Evolutionary conservation across 495 filamentous ascomycete genomes (phyloP).

Genomic region (Glutinoglossum americanum): DNA sequence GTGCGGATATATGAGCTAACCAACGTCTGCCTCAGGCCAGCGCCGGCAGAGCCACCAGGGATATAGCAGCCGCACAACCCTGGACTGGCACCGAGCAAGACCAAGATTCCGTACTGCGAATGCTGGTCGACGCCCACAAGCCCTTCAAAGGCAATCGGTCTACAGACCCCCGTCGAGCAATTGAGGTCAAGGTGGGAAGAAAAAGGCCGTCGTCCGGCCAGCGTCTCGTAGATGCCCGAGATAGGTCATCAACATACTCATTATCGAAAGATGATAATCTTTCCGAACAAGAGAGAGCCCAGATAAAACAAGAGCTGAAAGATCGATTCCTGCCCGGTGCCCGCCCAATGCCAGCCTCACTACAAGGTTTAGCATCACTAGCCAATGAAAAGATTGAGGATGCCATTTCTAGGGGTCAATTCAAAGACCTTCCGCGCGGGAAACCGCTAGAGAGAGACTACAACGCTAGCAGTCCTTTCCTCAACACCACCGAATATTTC

Average conservation of each 20-base stretch:
- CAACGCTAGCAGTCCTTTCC: constrained; percentile 66
- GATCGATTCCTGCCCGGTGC: constrained; percentile 59
- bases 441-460: constrained; percentile 58
- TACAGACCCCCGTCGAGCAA: constrained; percentile 16
- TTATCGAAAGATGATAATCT: constrained; percentile 35
- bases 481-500: constrained; percentile 94
- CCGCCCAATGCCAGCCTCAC: constrained; percentile 51
- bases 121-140: constrained; percentile 70
- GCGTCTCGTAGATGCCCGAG: constrained; percentile 55
- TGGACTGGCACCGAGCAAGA: constrained; percentile 63
- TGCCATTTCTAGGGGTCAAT: constrained; percentile 79
- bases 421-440: constrained; percentile 69
- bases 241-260: constrained; percentile 52
- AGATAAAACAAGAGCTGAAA: constrained; percentile 45
- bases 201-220: constrained; percentile 27
- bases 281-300: constrained; percentile 46
- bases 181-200: constrained; percentile 21
- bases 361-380: constrained; percentile 59
- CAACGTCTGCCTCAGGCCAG: constrained; percentile 19
- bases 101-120: constrained; percentile 60
- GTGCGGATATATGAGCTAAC: background rate
- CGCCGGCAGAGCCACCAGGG: constrained; percentile 50
- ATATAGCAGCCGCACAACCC: constrained; percentile 43
- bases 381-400: constrained; percentile 91
- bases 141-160: constrained; percentile 32